Conservation (phyloP, 306 rosid species). For the Vigna mungo region DNA sequence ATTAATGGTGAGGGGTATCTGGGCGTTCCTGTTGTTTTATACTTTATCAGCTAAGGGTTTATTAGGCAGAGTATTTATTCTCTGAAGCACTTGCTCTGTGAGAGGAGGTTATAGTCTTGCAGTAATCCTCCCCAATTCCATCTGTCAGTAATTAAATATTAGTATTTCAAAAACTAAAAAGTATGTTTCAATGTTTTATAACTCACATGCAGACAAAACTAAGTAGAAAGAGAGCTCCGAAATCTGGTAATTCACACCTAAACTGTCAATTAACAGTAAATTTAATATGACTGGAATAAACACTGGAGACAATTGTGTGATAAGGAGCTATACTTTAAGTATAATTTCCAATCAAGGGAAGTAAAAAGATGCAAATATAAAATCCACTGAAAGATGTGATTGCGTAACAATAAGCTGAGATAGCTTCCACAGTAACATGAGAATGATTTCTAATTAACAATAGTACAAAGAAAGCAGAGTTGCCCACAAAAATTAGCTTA, state of each 20-base stretch:
- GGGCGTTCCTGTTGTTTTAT: neutral
- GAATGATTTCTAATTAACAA: neutral
- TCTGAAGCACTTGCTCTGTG: neutral
- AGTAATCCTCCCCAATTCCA: neutral
- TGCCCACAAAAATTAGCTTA: neutral
- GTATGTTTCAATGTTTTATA: neutral
- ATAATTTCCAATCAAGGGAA: neutral
- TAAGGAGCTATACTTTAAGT: neutral
- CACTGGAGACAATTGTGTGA: constrained; percentile 17
- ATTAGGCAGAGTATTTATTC: neutral
- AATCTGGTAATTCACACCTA: neutral
- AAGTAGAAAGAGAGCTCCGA: neutral
- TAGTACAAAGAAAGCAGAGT: neutral
- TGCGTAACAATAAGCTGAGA: neutral
- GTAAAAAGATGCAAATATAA: neutral
- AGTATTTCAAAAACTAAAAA: neutral
- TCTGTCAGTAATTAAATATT: neutral
- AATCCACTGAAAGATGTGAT: neutral
- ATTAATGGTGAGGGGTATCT: neutral
- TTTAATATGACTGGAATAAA: neutral
- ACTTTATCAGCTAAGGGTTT: neutral
- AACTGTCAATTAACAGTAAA: constrained; percentile 12
- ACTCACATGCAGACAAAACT: neutral
- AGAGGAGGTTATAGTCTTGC: neutral
- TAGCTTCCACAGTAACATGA: constrained; percentile 1